Evolutionary conservation across 768 basidiomycete species (phyloP), one percentile per base, ranked within the genome.

Genomic region (Lactifluus rugatus): DNA sequence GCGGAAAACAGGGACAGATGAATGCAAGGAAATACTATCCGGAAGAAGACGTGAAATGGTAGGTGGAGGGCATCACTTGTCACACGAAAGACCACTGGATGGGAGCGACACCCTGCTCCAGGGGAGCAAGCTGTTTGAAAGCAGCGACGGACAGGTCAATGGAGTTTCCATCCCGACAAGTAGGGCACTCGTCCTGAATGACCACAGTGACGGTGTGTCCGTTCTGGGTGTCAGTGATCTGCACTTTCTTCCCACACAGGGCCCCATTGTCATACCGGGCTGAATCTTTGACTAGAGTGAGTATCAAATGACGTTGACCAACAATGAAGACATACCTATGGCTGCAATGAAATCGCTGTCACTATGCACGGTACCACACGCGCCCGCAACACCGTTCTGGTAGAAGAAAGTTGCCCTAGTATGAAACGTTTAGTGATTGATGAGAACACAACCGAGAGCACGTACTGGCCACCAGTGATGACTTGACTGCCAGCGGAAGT

Each of bases 181-280:
- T 83, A n/a, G 89, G 89, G 75, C 90, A 94, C 37, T 78, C 83
- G 64, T 93, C 91, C 13, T 80, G 88, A 62, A 96, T 75, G 25
- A 75, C 78, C 46, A 83, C 90, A 3, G 70, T 75, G 57, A 87
- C 77, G n/a, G 70, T 67, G 70, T 82, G 80, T 49, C 78, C 75
- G 71, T 81, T 82, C 25, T 72, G 64, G 48, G 73, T 73, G 74
- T 89, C 87, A 57, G 74, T 82, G 67, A 96, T 80, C 62, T 67
- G 63, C 64, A 95, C 79, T 48, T 72, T 66, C 66, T 75, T 72
- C 57, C 88, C 88, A 66, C 94, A 96, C 63, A 82, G 74, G 28
- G 3, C 28, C 9, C 68, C 25, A 10, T 87, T 70, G 19, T 80
- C 81, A 69, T 83, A 85, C 36, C 76, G 76, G 42, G 67, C 65